Percentiles rank a stretch among this genome's conserved stretches.
Conservation (phyloP, 331 rosid species). For the Malus hybrid region DNA sequence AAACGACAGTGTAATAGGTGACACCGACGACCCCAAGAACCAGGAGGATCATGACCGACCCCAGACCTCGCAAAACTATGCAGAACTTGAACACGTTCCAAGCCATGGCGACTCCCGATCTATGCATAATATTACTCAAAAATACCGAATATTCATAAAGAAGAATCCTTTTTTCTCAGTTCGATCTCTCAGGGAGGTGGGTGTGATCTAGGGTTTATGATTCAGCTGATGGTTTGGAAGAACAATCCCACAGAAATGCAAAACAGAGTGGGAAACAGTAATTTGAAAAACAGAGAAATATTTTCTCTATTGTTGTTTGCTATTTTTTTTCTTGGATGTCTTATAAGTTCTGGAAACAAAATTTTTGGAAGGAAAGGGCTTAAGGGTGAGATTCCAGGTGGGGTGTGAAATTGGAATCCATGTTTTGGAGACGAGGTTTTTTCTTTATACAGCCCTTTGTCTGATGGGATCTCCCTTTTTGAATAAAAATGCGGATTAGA, state of each 20-base stretch:
- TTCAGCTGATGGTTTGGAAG: conserved; percentile 1
- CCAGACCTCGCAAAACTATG: conserved; percentile 88
- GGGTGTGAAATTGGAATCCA: conserved; percentile 8
- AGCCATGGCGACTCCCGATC: conserved; percentile 98
- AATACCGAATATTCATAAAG: conserved; percentile 7
- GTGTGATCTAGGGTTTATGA: conserved; percentile 5
- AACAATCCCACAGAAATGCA: background rate
- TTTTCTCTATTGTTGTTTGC: background rate
- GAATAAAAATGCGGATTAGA: too few relatives aligned
- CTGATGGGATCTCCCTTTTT: too few relatives aligned
- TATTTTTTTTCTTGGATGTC: background rate
- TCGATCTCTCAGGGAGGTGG: conserved; percentile 6
- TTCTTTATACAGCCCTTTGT: too few relatives aligned
- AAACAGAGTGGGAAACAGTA: conserved; percentile 9
- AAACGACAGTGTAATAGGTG: conserved; percentile 90
- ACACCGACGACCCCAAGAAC: conserved; percentile 98
- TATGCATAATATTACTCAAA: conserved; percentile 58
- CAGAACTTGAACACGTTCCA: conserved; percentile 99
- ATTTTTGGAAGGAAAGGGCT: background rate
- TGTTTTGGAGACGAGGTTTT: background rate
- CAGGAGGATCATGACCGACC: conserved; percentile 92
- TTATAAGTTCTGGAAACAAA: background rate
- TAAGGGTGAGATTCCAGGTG: background rate
- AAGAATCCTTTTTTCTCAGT: background rate
- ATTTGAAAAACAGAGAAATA: background rate